Evolutionary conservation across 2,329 filamentous ascomycete species (phyloP), one percentile per base, ranked within the genome.

Genomic region (Neurospora crassa): DNA sequence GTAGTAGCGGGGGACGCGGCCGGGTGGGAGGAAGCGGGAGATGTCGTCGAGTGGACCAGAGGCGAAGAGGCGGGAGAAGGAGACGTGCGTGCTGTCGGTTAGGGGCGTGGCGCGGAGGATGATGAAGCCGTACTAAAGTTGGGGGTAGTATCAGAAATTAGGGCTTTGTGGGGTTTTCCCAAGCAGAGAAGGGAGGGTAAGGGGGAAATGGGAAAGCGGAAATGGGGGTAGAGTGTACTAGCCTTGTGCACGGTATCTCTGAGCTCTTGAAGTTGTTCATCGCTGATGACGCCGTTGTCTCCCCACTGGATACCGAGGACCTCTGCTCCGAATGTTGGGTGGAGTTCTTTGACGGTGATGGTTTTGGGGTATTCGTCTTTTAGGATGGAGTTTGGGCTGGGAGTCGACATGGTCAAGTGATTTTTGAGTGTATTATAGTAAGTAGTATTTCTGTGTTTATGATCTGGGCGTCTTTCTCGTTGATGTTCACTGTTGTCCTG

Each of bases 81-180:
- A 78, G 43, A 89, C 81, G 74, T 89, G 87, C 1, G 78, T 72
- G 7, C 80, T 81, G 75, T 89, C 86, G 70, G 83, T 80, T 11
- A 89, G 79, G 16, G 79, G 79, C 1, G 87, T 86, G 16, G 81
- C 76, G 47, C 85, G 84, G 76, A 88, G 84, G 24, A 87, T 82
- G 45, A 82, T 79, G 24, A 87, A 83, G 29, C 86, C 86, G 73
- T 88, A 86, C 84, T 87, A 34, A n/a, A 20, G 68, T 37, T 37
- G 34, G 34, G 34, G 34, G 34, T 6, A 6, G 34, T 34, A 24
- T 24, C 8, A 2, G 16, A 5, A 69, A 29, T 53, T 5, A 34
- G 40, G 34, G 34, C 34, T 37, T 12, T 68, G 24, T 18, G 18
- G 8, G 7, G 8, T 18, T n/a, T n/a, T n/a, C n/a, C n/a, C n/a